Evolutionary conservation across 1,139 yeast species (phyloP).

Genomic region (Yamadazyma atmosphaerica): DNA sequence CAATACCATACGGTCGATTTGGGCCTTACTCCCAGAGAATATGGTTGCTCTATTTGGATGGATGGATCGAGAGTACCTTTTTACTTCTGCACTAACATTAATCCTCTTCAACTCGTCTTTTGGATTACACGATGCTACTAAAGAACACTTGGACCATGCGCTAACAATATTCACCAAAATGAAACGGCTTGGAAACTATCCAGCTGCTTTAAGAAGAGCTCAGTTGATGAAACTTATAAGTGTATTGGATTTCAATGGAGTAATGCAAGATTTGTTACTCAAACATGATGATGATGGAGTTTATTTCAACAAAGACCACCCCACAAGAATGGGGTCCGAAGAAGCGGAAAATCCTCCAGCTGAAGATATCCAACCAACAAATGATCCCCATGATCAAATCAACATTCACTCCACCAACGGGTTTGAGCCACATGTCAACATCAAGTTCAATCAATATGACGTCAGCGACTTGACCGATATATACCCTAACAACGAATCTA

Average conservation of each 20-base stretch:
- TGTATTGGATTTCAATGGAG: slow-evolving; percentile 67
- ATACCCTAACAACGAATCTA: slow-evolving; percentile 35
- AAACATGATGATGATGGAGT: slow-evolving; percentile 55
- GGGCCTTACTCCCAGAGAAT: slow-evolving; percentile 72
- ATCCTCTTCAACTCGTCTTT: slow-evolving; percentile 77
- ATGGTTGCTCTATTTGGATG: slow-evolving; percentile 86
- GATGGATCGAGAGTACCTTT: slow-evolving; percentile 85
- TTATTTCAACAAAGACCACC: slow-evolving; percentile 4
- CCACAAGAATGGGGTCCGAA: neutral
- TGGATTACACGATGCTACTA: slow-evolving; percentile 78
- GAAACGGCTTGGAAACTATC: slow-evolving; percentile 75
- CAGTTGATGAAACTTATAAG: slow-evolving; percentile 66
- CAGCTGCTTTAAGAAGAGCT: slow-evolving; percentile 73
- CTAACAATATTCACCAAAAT: slow-evolving; percentile 67
- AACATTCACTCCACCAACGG: neutral
- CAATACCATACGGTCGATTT: slow-evolving; percentile 70
- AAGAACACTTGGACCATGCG: slow-evolving; percentile 73
- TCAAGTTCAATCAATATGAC: slow-evolving; percentile 17
- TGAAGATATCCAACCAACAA: neutral
- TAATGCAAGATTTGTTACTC: slow-evolving; percentile 54
- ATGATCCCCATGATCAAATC: neutral
- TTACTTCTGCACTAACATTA: slow-evolving; percentile 78
- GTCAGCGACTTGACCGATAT: slow-evolving; percentile 25
- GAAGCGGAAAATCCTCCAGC: no score
- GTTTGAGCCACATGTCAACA: neutral